phyloP scores from a whole-genome alignment of 2,329 filamentous ascomycete species.

The Botrytis cinerea region DNA sequence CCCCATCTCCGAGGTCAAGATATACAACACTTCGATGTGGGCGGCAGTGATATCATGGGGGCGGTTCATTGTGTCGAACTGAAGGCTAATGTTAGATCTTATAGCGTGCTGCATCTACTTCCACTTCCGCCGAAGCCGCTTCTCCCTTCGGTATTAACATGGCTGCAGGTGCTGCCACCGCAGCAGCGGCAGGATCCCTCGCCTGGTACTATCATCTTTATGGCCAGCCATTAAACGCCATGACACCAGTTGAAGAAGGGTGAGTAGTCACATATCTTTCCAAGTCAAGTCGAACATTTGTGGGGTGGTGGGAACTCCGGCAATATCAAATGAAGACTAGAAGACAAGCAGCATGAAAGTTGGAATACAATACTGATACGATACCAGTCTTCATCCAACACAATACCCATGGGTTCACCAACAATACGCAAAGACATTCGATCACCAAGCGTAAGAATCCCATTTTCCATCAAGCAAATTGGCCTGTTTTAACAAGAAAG shows the following conservation, averaged over 20 bases:
- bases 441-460: constrained; percentile 84
- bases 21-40: constrained; percentile 35
- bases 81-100: constrained; percentile 45
- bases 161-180: constrained; percentile 82
- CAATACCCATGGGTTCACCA: constrained; percentile 94
- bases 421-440: constrained; percentile 92
- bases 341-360: constrained; percentile 25
- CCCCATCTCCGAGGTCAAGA: constrained; percentile 17
- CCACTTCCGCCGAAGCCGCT: constrained; percentile 65
- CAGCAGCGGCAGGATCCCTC: constrained; percentile 82
- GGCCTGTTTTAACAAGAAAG: constrained; percentile 15
- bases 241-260: constrained; percentile 97
- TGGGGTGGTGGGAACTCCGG: neutral
- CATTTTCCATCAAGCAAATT: neutral
- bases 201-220: constrained; percentile 98
- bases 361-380: constrained; percentile 17
- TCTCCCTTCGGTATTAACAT: constrained; percentile 82
- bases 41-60: neutral
- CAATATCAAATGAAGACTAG: constrained; percentile 6
- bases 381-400: constrained; percentile 78
- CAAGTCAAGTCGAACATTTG: neutral
- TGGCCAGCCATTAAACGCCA: constrained; percentile 81
- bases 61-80: neutral
- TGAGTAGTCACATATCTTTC: constrained; percentile 53
- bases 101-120: constrained; percentile 66